phyloP scores from a whole-genome alignment of 441 rosid genomes.

The Metrosideros polymorpha region DNA sequence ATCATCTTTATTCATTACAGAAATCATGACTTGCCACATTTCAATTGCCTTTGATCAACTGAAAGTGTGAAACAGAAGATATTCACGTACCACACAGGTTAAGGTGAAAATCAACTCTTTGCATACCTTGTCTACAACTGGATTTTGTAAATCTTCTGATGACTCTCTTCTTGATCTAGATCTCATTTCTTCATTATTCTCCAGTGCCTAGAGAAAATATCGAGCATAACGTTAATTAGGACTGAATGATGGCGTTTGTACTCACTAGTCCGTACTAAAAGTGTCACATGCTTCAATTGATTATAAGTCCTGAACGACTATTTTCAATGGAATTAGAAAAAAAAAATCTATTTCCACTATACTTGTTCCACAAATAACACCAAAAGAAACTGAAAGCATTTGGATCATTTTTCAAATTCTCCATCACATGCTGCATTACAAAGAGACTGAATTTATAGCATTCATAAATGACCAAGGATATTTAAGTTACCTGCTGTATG shows the following conservation, averaged over 20 bases:
- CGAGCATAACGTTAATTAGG: background rate
- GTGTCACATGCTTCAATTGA: background rate
- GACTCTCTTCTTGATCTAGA: constrained; percentile 63
- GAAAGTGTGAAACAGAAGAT: background rate
- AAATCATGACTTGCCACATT: background rate
- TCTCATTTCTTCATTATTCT: constrained; percentile 69
- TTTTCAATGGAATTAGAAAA: background rate
- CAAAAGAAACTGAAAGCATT: background rate
- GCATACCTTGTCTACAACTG: constrained; percentile 69
- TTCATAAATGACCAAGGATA: background rate
- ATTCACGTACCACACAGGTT: background rate
- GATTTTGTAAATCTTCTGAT: constrained; percentile 47
- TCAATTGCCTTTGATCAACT: background rate
- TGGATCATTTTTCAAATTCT: background rate
- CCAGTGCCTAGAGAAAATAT: constrained; percentile 43
- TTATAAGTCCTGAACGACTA: background rate
- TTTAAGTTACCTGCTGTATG: constrained; percentile 63
- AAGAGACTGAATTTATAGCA: background rate
- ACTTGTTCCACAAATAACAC: background rate
- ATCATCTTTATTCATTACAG: background rate
- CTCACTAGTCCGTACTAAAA: background rate
- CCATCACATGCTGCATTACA: background rate
- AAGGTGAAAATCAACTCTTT: background rate
- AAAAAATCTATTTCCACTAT: background rate
- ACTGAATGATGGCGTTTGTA: background rate